A percentile compares a stretch with the other conserved stretches of the same genome.
Conservation (phyloP, 2,329 filamentous ascomycete species). For the Pyricularia sp. region DNA sequence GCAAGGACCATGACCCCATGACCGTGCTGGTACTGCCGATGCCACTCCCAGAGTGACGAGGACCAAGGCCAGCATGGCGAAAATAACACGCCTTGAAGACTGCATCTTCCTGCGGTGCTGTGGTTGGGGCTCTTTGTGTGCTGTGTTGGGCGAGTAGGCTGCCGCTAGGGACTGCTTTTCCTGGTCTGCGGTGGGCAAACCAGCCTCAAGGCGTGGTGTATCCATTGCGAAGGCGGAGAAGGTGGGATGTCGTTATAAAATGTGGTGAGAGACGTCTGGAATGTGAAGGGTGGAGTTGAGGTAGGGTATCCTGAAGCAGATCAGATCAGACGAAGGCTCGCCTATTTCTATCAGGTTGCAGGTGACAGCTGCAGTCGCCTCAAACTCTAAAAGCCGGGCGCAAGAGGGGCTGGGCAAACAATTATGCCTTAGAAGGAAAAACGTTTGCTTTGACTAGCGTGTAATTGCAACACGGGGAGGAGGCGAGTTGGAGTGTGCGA, state of each 20-base stretch:
- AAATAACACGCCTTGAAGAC: slow-evolving; percentile 3
- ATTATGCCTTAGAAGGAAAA: not conserved
- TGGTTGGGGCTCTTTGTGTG: not conserved
- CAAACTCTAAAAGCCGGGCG: not conserved
- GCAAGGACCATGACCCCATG: not conserved
- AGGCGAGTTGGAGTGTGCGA: not conserved
- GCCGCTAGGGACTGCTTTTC: slow-evolving; percentile 2
- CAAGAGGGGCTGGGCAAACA: not conserved
- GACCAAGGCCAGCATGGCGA: slow-evolving; percentile 2
- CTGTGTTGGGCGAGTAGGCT: not conserved
- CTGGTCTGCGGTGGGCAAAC: slow-evolving; percentile 2
- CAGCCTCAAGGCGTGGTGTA: slow-evolving; percentile 5
- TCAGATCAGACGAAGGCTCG: not conserved
- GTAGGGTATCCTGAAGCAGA: not conserved
- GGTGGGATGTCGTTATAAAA: not conserved
- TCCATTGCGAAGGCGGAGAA: not conserved
- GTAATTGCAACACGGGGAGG: not conserved
- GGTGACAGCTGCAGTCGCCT: not conserved
- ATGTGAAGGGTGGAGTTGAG: not conserved
- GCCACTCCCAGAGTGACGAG: slow-evolving; percentile 4
- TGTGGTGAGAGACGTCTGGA: not conserved
- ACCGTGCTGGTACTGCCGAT: not conserved
- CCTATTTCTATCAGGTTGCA: not conserved
- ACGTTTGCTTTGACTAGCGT: not conserved
- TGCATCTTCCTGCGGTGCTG: slow-evolving; percentile 5